Percentiles rank a stretch among this genome's conserved stretches.
These are phyloP conservation scores for Leccinum solheimii DNA, from an alignment of 1,284 basidiomycete genomes.

Conservation along the genomic window DNA sequence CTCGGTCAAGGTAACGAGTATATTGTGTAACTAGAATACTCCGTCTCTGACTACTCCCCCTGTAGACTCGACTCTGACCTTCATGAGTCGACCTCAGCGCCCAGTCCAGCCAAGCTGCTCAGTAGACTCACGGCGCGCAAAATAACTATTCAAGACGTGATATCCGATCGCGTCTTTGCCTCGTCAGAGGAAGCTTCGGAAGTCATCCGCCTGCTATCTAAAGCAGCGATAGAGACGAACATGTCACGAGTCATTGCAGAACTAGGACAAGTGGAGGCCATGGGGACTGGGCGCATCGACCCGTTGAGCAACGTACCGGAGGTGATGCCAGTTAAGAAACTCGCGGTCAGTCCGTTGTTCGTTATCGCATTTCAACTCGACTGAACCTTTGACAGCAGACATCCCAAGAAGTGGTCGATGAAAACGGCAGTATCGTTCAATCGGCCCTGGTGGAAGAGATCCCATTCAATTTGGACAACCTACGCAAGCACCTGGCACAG, in stretches of 20 bases:
- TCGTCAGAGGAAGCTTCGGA: constrained; percentile 54
- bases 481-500: constrained; percentile 65
- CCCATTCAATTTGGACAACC: constrained; percentile 72
- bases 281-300: constrained; percentile 45
- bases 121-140: constrained; percentile 48
- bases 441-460: constrained; percentile 41
- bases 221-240: constrained; percentile 58
- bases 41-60: constrained; percentile 8
- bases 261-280: constrained; percentile 52
- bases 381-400: constrained; percentile 12
- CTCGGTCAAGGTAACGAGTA: constrained; percentile 51
- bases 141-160: constrained; percentile 52
- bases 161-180: constrained; percentile 57
- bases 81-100: constrained; percentile 10
- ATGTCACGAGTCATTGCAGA: constrained; percentile 52
- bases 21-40: background rate
- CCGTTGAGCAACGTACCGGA: constrained; percentile 56
- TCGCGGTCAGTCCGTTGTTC: constrained; percentile 21
- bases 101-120: constrained; percentile 41
- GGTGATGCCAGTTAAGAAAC: constrained; percentile 49
- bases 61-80: constrained; percentile 43
- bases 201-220: constrained; percentile 57
- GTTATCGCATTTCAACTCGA: background rate
- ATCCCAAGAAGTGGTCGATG: constrained; percentile 23
- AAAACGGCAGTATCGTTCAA: constrained; percentile 16